Base-by-base conservation (phyloP, 495 filamentous ascomycete species). In the Rhizodiscina lignyota region DNA sequence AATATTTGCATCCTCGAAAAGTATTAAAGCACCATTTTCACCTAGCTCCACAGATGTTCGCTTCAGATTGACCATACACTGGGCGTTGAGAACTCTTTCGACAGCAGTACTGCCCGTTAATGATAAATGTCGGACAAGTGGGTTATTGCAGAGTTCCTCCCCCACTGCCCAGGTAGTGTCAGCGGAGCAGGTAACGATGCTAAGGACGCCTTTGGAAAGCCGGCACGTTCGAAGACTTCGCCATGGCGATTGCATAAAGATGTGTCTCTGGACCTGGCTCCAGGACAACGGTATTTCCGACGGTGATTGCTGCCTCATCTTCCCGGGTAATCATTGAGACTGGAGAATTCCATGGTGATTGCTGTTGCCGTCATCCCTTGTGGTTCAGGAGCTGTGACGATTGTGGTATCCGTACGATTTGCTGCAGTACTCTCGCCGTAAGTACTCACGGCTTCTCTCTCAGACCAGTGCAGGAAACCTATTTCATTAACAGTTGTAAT, bases 161-260 rank as follows among this genome's bases (percentile, higher is more conserved):
- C 41, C 41, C 17, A 41, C 29, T 83, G 87, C 48, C 84, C 36
- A 35, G 72, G 48, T 4, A 72, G 46, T 0, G 80, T 65, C 8
- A 81, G 84, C 89, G 60, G 36, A 94, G 60, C 51, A 91, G 89
- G 36, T 93, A 68, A 2, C 84, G 80, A 20, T 83, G 83, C 45
- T 71, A 74, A 2, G 83, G n/a, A n/a, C n/a, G n/a, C n/a, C n/a
- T 59, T n/a, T n/a, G 85, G 24, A 93, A 74, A 6, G 0, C 58
- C 58, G 18, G 56, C 58, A 30, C 51, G 40, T 4, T 54, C 44
- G 1, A 72, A 51, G 2, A 62, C 27, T 56, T 45, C 2, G 52
- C 55, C 18, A 61, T 40, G 2, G 52, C 36, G 17, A 61, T 49
- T 12, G 52, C 46, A 4, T 48, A 51, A 23, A 61, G 52, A 0